Evolutionary conservation across 2,329 filamentous ascomycete species (phyloP), one percentile per base, ranked within the genome.

Genomic region (Ophiocordyceps australis): DNA sequence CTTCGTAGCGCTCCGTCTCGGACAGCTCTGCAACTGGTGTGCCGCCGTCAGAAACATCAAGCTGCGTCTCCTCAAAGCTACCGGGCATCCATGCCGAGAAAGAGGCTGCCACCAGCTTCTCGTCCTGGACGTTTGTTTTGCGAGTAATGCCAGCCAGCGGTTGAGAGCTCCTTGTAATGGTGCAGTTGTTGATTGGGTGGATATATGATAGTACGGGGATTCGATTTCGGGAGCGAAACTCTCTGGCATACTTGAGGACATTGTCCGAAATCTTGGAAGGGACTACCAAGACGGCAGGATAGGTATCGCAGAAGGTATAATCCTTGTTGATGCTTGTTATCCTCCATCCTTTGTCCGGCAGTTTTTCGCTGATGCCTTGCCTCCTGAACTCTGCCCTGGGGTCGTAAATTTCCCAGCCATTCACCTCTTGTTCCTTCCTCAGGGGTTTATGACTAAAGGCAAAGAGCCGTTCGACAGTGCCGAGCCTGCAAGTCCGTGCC

Each of bases 131-230:
- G 41, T 85, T 95, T 22, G 86, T 73, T 42, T 92, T 89, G 33
- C 79, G 72, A 25, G 78, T 71, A 14, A 95, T 68, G 10, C 89
- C 89, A 2, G 86, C 78, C 30, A 86, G 60, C 0, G 89, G 89
- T 46, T 98, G 89, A 4, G 86, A 92, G 43, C 83, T 92, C 44
- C 89, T 68, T 3, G 86, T 94, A 35, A 98, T 93, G 14, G 85
- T 89, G 49, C 89, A 95, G 46, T 92, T 93, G 47, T 95, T 98
- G 40, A 94, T 63, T 0, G 82, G 81, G 48, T 98, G 89, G n/a
- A 94, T 69, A 49, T 98, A 98, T 14, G 83, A 83, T 20, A 98
- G 57, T 4, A 74, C 78, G 2, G 89, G 89, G 47, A 98, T 85
- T 32, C 89, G 74, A 34, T 76, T 73, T 31, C 85, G 71, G 1